A percentile compares a stretch with the other conserved stretches of the same genome.
Evolutionary conservation across 164 flowering plant genomes (phyloP).

Genomic region (Macadamia integrifolia): DNA sequence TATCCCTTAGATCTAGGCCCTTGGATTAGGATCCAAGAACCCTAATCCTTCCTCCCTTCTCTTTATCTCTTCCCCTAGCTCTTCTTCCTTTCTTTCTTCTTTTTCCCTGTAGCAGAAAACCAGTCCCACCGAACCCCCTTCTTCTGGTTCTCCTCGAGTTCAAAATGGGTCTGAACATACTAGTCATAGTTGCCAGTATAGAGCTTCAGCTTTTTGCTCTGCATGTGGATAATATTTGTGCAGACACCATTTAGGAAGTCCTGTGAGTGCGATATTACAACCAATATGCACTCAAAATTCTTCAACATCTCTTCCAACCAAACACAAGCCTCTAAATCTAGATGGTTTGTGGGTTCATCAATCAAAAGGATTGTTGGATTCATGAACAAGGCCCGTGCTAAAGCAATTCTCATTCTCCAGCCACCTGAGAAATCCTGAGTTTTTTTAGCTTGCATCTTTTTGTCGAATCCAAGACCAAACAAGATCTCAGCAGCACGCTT

Average conservation of each 20-base stretch:
- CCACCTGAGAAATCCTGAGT: conserved; percentile 93
- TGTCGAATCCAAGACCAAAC: conserved; percentile 85
- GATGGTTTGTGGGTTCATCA: conserved; percentile 95
- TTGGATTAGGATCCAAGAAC: too few species aligned
- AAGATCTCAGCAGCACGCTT: conserved; percentile 94
- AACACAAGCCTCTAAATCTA: conserved; percentile 97
- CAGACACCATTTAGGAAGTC: conserved; percentile 95
- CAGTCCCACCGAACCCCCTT: too few species aligned
- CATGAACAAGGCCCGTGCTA: conserved; percentile 87
- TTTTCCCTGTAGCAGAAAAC: too few species aligned
- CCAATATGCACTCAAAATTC: conserved; percentile 85
- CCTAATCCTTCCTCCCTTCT: too few species aligned
- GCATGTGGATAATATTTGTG: conserved; percentile 97
- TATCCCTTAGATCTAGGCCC: too few species aligned
- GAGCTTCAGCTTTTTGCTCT: conserved; percentile 65
- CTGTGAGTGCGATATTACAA: conserved; percentile 92
- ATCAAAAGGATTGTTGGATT: conserved; percentile 78
- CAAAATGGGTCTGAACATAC: conserved; percentile 83
- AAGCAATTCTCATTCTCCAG: conserved; percentile 97
- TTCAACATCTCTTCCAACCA: conserved; percentile 94
- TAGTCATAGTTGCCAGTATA: conserved; percentile 92
- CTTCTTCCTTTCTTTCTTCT: too few species aligned
- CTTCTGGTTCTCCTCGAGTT: conserved; percentile 97
- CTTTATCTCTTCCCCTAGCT: too few species aligned
- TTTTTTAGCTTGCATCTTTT: conserved; percentile 81